A percentile compares a stretch with the other conserved stretches of the same genome.
These are phyloP conservation scores for Gypsophila paniculata DNA, from an alignment of 179 eudicot genomes.

Conservation along the genomic window DNA sequence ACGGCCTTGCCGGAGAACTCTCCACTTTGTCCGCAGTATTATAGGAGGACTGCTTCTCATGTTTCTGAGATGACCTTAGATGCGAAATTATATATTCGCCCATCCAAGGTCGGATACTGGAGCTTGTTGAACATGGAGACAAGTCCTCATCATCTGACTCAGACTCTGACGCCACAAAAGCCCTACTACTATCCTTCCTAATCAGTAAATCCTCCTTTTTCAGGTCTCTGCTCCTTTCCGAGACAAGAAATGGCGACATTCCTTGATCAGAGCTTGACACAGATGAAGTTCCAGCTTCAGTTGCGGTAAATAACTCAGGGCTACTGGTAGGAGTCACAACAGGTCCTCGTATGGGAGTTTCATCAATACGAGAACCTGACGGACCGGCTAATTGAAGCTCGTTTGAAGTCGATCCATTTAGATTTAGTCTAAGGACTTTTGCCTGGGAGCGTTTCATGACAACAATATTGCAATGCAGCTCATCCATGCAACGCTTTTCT, in stretches of 20 bases:
- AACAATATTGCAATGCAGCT: conserved; percentile 88
- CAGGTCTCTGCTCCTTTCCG: conserved; percentile 31
- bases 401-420: conserved; percentile 60
- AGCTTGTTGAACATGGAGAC: conserved; percentile 58
- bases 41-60: conserved; percentile 40
- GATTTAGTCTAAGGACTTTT: conserved; percentile 73
- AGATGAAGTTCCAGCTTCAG: conserved; percentile 80
- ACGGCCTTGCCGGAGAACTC: conserved; percentile 36
- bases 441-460: conserved; percentile 69
- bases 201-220: conserved; percentile 41
- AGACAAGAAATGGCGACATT: conserved; percentile 53
- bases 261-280: conserved; percentile 83
- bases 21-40: conserved; percentile 23
- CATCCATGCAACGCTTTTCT: conserved; percentile 81
- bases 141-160: conserved; percentile 63
- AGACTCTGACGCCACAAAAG: conserved; percentile 41
- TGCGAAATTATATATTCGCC: conserved; percentile 39
- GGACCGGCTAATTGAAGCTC: conserved; percentile 40
- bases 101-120: conserved; percentile 72
- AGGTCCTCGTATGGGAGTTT: conserved; percentile 55
- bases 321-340: conserved; percentile 84
- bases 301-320: conserved; percentile 78
- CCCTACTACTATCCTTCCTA: conserved; percentile 35
- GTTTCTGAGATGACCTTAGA: conserved; percentile 33
- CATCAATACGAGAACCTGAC: conserved; percentile 31